Conservation (phyloP, 2,329 filamentous ascomycete species). For the Emergomyces pasteurianus region DNA sequence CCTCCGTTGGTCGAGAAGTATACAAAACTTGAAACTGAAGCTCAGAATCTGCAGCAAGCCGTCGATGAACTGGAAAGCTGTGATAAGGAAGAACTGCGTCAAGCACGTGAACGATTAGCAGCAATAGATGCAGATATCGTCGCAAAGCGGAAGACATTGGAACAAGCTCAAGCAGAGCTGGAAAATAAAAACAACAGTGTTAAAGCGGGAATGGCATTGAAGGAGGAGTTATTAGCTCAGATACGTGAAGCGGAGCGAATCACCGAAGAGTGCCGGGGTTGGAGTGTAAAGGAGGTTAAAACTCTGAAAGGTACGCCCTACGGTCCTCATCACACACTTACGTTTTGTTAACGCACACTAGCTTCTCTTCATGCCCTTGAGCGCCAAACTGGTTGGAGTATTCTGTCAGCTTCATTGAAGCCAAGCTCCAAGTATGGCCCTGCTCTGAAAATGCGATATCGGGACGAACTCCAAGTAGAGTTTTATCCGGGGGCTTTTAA, state of each 20-base stretch:
- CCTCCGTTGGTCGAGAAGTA: conserved; percentile 53
- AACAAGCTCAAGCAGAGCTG: conserved; percentile 54
- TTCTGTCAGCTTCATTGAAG: conserved; percentile 24
- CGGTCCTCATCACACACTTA: not conserved
- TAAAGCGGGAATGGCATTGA: conserved; percentile 51
- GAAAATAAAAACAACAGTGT: conserved; percentile 55
- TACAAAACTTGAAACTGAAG: conserved; percentile 50
- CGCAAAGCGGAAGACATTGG: conserved; percentile 55
- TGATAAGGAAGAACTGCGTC: conserved; percentile 65
- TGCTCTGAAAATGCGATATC: conserved; percentile 31
- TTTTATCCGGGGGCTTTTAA: conserved; percentile 31
- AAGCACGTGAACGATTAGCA: conserved; percentile 56
- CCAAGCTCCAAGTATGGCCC: conserved; percentile 20
- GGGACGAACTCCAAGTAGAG: conserved; percentile 29
- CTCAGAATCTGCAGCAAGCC: conserved; percentile 55
- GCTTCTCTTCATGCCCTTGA: conserved; percentile 30
- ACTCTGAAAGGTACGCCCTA: conserved; percentile 55
- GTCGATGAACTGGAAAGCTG: conserved; percentile 51
- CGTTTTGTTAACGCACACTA: conserved; percentile 10
- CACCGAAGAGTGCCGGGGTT: conserved; percentile 78
- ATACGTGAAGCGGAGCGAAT: conserved; percentile 74
- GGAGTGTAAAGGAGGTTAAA: conserved; percentile 71
- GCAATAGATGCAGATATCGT: conserved; percentile 56
- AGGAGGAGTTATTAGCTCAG: conserved; percentile 56
- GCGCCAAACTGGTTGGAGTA: conserved; percentile 33